Evolutionary conservation across 2,329 filamentous ascomycete species (phyloP), one percentile per base, ranked within the genome.

Genomic region (Alternaria solani): DNA sequence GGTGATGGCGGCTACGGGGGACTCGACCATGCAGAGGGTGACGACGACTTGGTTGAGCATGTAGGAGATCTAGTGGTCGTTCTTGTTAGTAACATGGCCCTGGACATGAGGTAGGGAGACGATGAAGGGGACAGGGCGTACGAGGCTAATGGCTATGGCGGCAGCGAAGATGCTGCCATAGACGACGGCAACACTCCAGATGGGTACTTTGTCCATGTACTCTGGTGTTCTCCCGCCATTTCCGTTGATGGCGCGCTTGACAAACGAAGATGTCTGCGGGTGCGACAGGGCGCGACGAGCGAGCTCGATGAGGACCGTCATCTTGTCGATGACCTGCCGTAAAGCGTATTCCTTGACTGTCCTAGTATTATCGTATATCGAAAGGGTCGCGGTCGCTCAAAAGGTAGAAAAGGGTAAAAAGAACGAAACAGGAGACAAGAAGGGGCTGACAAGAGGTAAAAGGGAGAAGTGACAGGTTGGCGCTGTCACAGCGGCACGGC

Each of bases 21-120:
- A 85, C 76, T 91, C 89, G 68, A 91, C 82, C 79, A 88, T 87
- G 62, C 87, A 83, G 42, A 91, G 83, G 6, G 86, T 87, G 2
- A 86, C 83, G 44, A 91, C 80, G 55, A 91, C 81, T 57, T 84
- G 78, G 57, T 84, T 84, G 65, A 88, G 85, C 44, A 86, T 87
- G 78, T 91, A 91, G 12, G 75, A 73, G 28, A 78, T 56, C 76
- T 79, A 28, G 18, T n/a, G 5, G 11, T 14, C 1, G 20, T 23
- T 18, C 3, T 7, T 52, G 30, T 61, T 26, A 63, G 54, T 36
- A 20, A 44, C 16, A 38, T 25, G 25, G 34, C 39, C 11, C 26
- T 43, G 18, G 20, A 34, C 9, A 39, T 12, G 2, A 30, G 9
- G 18, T 18, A 25, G 44, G 14, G n/a, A 51, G 18, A 34, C 14